Evolutionary conservation across 164 flowering plant species (phyloP), one percentile per base, ranked within the genome.

Genomic region (Santalum album): DNA sequence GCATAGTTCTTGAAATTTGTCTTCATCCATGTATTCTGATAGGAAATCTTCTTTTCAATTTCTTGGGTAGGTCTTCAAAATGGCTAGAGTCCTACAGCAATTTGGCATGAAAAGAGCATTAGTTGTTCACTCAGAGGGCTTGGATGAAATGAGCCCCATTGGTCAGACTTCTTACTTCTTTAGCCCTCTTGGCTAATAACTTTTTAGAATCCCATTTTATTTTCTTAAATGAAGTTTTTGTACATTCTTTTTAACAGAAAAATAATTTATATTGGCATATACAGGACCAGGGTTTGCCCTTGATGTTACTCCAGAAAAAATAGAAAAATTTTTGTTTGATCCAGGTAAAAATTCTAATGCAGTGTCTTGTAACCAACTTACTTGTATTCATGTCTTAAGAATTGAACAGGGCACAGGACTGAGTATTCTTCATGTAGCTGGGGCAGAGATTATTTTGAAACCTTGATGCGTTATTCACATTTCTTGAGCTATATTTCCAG

Each of bases 61-160:
- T 26, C 16, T 51, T 68, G 53, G 17, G 46, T 54, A 92, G 99
- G 97, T 94, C 29, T 34, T 49, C 25, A 94, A 85, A 74, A 90
- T 94, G 97, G 97, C 99, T 32, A 78, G 82, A 32, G 95, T 96
- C 25, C 65, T 90, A 15, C 96, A 90, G 69, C 62, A 73, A 25
- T 90, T 81, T 76, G 97, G 96, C 51, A 77, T 84, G 95, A 77
- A 78, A 68, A 84, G 95, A 68, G 90, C 90, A 48, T 38, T 38
- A 38, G 42, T 38, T 34, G 94, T 90, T 55, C 97, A 90, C 57
- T 85, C 95, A 12, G 84, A 81, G 64, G 94, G 97, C 55, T 64
- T 90, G 47, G 97, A 90, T 71, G 97, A 87, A 69, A 85, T 90
- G 76, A 90, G 96, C 57, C 96, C 97, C 11, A 81, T 87, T 54